Evolutionary conservation across 331 rosid species (phyloP), one percentile per base, ranked within the genome.

Genomic region (Phaseolus coccineus): DNA sequence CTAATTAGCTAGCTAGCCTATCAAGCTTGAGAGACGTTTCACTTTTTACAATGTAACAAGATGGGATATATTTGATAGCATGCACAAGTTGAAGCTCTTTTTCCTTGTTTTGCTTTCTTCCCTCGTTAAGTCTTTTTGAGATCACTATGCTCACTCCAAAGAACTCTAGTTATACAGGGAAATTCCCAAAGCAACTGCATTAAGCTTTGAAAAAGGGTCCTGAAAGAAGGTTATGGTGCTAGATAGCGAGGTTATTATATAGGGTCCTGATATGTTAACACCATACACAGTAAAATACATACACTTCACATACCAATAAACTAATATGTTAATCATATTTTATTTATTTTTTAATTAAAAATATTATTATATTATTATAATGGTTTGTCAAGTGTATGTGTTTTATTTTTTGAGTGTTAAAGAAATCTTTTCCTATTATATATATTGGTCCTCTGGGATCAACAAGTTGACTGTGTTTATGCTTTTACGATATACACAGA

Each of bases 401-500:
- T 19, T 19, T 19, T 19, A 19, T 19, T 19, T 19, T 19, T 19
- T 19, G 22, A 19, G 22, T 19, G 22, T 19, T 19, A 19, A 19
- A 19, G 22, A 19, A 19, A 19, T 19, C 22, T 19, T 19, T 19
- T 19, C 22, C 22, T 19, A 19, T 19, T 19, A 39, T 40, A 67
- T 65, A 65, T 62, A 9, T 9, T 24, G 42, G 22, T 22, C 3
- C 16, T 11, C 51, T 48, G 0, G 50, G 66, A 47, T 61, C 58
- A 46, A 30, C 48, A 62, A 61, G 62, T 31, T 19, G 50, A 48
- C 37, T 28, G 46, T 47, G 71, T 63, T 76, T 35, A 11, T 61
- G 63, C 72, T 76, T 46, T 72, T 72, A 12, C 65, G 59, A 11
- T 8, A 63, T 12, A 80, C 71, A 37, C 55, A 80, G 48, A 63